A percentile compares a stretch with the other conserved stretches of the same genome.
Evolutionary conservation across 73 alveolate species (phyloP).

Genomic region (Symbiodinium pilosum): DNA sequence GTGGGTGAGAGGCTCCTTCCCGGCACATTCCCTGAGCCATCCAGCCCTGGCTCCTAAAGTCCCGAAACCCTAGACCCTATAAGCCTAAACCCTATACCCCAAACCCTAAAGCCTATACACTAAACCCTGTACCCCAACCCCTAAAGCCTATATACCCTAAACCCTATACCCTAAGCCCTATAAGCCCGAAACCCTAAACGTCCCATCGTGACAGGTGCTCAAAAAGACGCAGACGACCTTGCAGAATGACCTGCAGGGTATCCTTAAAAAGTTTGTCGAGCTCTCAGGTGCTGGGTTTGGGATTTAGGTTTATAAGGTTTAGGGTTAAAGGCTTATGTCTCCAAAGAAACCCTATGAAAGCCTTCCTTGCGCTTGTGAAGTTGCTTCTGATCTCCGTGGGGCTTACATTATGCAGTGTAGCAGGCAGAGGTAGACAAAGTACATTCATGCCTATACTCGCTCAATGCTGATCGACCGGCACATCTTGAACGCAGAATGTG

Average conservation of each 20-base stretch:
- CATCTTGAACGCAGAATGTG: no score
- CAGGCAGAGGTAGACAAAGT: no score
- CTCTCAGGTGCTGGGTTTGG: background rate
- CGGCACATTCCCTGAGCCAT: no score
- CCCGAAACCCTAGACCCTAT: no score
- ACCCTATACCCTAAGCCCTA: background rate
- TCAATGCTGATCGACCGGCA: no score
- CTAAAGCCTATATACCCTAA: background rate
- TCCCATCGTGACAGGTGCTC: background rate
- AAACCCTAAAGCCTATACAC: background rate
- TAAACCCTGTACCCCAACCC: background rate
- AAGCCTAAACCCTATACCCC: no score
- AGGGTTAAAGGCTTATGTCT: background rate
- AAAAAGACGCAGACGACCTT: slow-evolving; percentile 65
- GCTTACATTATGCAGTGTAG: no score
- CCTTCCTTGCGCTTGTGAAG: no score
- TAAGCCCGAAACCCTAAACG: background rate
- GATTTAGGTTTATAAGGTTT: background rate
- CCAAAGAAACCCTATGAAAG: background rate
- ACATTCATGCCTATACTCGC: no score
- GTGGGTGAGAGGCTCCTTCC: no score
- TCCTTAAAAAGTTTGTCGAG: slow-evolving; percentile 56
- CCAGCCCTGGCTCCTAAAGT: no score
- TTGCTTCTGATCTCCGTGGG: no score
- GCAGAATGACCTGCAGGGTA: slow-evolving; percentile 83